Percentiles rank a stretch among this genome's conserved stretches.
Conservation (phyloP, 768 basidiomycete species). For the Artomyces pyxidatus region DNA sequence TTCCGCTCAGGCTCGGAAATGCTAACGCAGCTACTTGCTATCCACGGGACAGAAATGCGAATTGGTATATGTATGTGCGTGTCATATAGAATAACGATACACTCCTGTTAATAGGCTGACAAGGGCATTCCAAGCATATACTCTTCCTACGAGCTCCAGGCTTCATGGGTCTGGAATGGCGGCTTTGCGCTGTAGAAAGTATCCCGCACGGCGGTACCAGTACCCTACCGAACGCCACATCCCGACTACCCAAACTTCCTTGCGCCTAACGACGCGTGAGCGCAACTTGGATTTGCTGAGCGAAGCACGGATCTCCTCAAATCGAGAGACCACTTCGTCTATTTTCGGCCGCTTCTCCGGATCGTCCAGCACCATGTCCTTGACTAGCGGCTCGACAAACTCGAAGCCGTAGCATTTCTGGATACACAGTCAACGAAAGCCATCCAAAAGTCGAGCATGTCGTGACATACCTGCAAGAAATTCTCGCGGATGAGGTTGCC, state of each 20-base stretch:
- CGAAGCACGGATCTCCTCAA: conserved; percentile 20
- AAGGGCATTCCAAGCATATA: too few species aligned
- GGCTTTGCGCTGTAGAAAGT: background rate
- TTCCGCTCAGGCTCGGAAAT: too few species aligned
- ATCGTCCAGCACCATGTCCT: conserved; percentile 29
- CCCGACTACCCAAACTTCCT: background rate
- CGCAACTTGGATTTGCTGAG: conserved; percentile 27
- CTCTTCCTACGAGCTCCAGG: too few species aligned
- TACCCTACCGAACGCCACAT: background rate
- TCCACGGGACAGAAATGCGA: too few species aligned
- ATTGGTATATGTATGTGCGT: too few species aligned
- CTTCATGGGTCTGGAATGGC: background rate
- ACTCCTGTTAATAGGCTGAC: too few species aligned
- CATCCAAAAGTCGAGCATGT: background rate
- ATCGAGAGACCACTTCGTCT: conserved; percentile 26
- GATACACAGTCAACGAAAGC: background rate
- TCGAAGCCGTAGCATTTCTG: conserved; percentile 9
- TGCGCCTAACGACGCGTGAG: background rate
- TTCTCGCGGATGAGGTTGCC: conserved; percentile 17
- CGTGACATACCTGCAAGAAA: conserved; percentile 15
- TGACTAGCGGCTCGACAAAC: conserved; percentile 12
- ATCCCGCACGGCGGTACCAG: background rate
- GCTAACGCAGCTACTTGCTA: too few species aligned
- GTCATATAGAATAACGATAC: too few species aligned
- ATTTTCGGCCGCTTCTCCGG: conserved; percentile 29